Evolutionary conservation across 805 yeast genomes (phyloP).

Genomic region (Candida gorgasii): DNA sequence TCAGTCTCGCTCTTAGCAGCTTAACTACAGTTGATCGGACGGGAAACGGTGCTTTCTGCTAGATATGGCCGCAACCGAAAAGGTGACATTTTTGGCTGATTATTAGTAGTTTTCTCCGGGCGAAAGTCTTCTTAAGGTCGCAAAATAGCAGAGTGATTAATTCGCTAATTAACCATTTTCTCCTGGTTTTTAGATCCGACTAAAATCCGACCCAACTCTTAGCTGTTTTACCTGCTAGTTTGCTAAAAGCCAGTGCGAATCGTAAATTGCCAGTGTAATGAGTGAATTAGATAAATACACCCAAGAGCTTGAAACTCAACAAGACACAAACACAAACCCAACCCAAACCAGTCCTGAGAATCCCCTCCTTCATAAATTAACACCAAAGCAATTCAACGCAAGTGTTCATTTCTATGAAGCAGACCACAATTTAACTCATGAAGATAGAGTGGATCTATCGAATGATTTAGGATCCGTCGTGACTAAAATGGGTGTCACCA

Average conservation of each 20-base stretch:
- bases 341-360: slow-evolving; percentile 15
- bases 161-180: too few species aligned
- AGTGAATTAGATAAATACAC: slow-evolving; percentile 7
- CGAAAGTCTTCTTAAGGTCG: too few species aligned
- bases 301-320: not conserved
- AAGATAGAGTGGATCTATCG: slow-evolving; percentile 33
- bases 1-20: slow-evolving; percentile 59
- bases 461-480: slow-evolving; percentile 29
- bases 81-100: too few species aligned
- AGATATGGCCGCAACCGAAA: slow-evolving; percentile 58
- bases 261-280: not conserved
- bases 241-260: not conserved
- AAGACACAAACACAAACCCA: not conserved
- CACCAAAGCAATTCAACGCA: slow-evolving; percentile 38
- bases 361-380: slow-evolving; percentile 28
- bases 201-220: too few species aligned
- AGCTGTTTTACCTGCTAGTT: too few species aligned
- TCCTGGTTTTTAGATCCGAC: too few species aligned
- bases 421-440: slow-evolving; percentile 31
- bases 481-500: slow-evolving; percentile 24
- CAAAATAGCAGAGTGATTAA: too few species aligned
- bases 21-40: slow-evolving; percentile 61
- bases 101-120: too few species aligned
- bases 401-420: slow-evolving; percentile 42
- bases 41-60: slow-evolving; percentile 62